Percentiles rank a stretch among this genome's conserved stretches.
Conservation (phyloP, 352 stramenopile genomes). For the Pythium vanterpoolii region DNA sequence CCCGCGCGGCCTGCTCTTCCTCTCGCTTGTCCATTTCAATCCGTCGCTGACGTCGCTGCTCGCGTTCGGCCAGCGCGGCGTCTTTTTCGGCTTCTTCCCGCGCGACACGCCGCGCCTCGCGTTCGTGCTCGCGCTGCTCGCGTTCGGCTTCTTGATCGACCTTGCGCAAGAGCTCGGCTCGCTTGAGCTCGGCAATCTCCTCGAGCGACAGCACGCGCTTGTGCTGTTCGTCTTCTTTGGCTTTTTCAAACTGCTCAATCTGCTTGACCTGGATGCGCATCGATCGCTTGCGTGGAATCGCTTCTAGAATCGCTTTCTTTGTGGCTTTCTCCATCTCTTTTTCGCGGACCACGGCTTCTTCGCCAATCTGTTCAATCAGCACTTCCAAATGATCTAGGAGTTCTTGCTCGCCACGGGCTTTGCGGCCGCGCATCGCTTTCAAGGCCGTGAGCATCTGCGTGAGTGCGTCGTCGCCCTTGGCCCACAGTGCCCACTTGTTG, state of each 20-base stretch:
- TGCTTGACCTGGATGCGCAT: slow-evolving; percentile 85
- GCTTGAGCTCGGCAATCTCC: slow-evolving; percentile 67
- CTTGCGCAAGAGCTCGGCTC: slow-evolving; percentile 60
- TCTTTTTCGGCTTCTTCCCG: slow-evolving; percentile 60
- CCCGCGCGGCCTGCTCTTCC: slow-evolving; percentile 26
- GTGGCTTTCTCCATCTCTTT: slow-evolving; percentile 71
- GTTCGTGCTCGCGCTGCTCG: slow-evolving; percentile 47
- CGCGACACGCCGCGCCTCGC: slow-evolving; percentile 43
- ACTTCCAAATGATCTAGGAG: slow-evolving; percentile 75
- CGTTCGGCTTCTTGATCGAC: slow-evolving; percentile 66
- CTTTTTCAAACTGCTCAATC: slow-evolving; percentile 74
- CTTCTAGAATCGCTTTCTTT: slow-evolving; percentile 74
- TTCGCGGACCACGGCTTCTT: slow-evolving; percentile 47
- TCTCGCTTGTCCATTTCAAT: slow-evolving; percentile 62
- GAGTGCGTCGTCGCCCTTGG: slow-evolving; percentile 68
- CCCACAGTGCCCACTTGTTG: slow-evolving; percentile 69
- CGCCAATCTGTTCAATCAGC: slow-evolving; percentile 75
- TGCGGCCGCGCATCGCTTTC: slow-evolving; percentile 56
- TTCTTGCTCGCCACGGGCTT: slow-evolving; percentile 68
- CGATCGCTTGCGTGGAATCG: slow-evolving; percentile 80
- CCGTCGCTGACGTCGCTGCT: slow-evolving; percentile 51
- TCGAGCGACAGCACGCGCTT: slow-evolving; percentile 57
- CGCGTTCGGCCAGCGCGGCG: slow-evolving; percentile 43
- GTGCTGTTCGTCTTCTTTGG: slow-evolving; percentile 51
- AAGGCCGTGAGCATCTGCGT: slow-evolving; percentile 51